Conservation (phyloP, 2,329 filamentous ascomycete species). For the Scorias spongiosa region DNA sequence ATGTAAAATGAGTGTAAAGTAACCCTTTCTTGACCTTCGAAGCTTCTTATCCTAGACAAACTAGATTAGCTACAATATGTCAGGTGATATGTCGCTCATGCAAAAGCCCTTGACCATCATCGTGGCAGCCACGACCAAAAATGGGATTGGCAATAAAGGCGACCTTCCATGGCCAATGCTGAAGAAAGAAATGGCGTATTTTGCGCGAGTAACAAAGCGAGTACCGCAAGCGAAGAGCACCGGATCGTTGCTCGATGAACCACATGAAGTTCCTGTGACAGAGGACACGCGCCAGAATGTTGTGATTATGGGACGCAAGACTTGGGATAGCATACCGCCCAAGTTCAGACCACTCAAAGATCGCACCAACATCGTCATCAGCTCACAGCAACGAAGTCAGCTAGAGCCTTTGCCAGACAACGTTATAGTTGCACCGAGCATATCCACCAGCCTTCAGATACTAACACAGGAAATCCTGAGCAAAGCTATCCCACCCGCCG, state of each 20-base stretch:
- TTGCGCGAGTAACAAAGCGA: conserved; percentile 74
- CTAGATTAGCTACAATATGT: not conserved
- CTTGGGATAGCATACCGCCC: conserved; percentile 77
- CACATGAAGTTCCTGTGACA: conserved; percentile 8
- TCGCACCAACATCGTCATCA: conserved; percentile 70
- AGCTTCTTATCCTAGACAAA: no score
- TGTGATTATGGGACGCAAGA: conserved; percentile 95
- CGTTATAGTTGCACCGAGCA: conserved; percentile 37
- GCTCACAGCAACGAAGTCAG: conserved; percentile 25
- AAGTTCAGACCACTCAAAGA: conserved; percentile 65
- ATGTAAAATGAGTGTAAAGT: no score
- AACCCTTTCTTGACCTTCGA: no score
- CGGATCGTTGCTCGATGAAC: conserved; percentile 12
- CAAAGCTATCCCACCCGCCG: conserved; percentile 23
- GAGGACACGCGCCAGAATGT: conserved; percentile 32
- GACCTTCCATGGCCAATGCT: conserved; percentile 79
- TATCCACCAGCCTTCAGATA: conserved; percentile 14
- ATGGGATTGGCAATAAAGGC: conserved; percentile 75
- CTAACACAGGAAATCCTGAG: conserved; percentile 18
- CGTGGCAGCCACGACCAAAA: conserved; percentile 71
- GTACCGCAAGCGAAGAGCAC: conserved; percentile 37
- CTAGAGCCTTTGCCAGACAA: conserved; percentile 22
- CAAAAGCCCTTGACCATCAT: conserved; percentile 56
- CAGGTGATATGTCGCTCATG: conserved; percentile 12
- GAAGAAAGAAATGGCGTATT: conserved; percentile 87